Percentiles rank a stretch among this genome's conserved stretches.
These are phyloP conservation scores for Filobasidium floriforme DNA, from an alignment of 768 basidiomycete genomes.

Conservation along the genomic window DNA sequence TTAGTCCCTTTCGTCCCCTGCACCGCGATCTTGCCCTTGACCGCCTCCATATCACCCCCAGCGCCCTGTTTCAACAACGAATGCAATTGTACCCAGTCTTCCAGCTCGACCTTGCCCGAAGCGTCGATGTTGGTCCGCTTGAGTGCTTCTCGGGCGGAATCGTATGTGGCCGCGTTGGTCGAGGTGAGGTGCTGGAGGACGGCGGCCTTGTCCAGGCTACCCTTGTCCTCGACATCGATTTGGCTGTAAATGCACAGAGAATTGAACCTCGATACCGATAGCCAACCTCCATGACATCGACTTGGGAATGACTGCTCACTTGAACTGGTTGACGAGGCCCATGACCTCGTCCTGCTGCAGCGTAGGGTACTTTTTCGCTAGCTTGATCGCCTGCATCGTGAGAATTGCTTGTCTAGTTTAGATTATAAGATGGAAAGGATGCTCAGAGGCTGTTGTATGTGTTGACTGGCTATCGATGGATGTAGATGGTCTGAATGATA, in stretches of 20 bases:
- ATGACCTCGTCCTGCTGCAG: slow-evolving; percentile 90
- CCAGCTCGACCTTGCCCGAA: slow-evolving; percentile 89
- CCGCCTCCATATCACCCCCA: slow-evolving; percentile 27
- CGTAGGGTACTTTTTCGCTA: slow-evolving; percentile 87
- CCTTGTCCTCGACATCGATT: slow-evolving; percentile 44
- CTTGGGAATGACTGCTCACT: slow-evolving; percentile 54
- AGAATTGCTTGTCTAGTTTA: no score
- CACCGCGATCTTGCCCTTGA: slow-evolving; percentile 77
- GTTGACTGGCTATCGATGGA: no score
- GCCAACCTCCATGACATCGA: background rate
- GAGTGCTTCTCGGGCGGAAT: slow-evolving; percentile 66
- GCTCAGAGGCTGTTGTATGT: no score
- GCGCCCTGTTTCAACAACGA: slow-evolving; percentile 18
- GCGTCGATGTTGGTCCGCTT: slow-evolving; percentile 92
- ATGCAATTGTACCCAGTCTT: slow-evolving; percentile 91
- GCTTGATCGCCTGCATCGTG: slow-evolving; percentile 53
- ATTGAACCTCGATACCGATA: background rate
- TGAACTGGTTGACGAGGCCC: slow-evolving; percentile 88
- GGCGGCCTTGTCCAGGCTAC: slow-evolving; percentile 55
- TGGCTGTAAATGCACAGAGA: slow-evolving; percentile 26
- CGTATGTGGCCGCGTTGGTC: slow-evolving; percentile 75
- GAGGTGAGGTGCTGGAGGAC: slow-evolving; percentile 71
- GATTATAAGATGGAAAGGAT: no score
- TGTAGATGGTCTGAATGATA: no score
- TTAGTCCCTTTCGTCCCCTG: slow-evolving; percentile 83